Evolutionary conservation across 2,329 filamentous ascomycete genomes (phyloP), one percentile per base, ranked within the genome.

Genomic region (Ascochyta clinopodiicola): DNA sequence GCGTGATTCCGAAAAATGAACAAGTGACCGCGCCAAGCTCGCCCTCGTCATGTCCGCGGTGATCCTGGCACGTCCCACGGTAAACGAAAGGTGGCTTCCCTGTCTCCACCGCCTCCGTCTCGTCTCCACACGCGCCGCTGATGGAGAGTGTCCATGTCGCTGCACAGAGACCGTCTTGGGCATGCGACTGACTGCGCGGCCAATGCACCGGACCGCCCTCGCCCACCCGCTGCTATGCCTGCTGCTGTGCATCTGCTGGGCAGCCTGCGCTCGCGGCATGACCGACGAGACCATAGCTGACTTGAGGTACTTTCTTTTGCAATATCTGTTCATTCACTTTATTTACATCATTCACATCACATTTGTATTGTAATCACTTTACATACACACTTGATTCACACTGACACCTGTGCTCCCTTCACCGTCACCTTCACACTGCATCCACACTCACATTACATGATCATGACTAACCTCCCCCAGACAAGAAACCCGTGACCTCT

Each of bases 401-500:
- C 25, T 27, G 25, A 27, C 25, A 9, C n/a, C n/a, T n/a, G n/a
- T n/a, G n/a, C n/a, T n/a, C n/a, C 22, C 22, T 24, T 24, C 22
- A 24, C 22, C 22, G 4, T 24, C 22, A 2, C 22, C 22, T 24
- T 24, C 22, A 2, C 2, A 24, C 6, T 24, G 2, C 22, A 24
- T 24, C 6, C 22, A 24, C 22, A 24, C 22, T 24, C 22, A 17
- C 17, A 17, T 17, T 17, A 17, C 17, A 17, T 17, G 17, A 17
- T 17, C 17, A 17, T 17, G 17, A 24, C 22, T 24, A 2, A 24
- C 6, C 22, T 24, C 22, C 22, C 22, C 4, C 22, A 24, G 78
- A 64, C 77, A 78, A 66, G 79, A 82, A 60, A 80, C 80, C 24
- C 66, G 72, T 54, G 83, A 91, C 65, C 92, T 98, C 84, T 98